Base-by-base conservation (phyloP, 768 basidiomycete genomes). In the Auriscalpium orientale region DNA sequence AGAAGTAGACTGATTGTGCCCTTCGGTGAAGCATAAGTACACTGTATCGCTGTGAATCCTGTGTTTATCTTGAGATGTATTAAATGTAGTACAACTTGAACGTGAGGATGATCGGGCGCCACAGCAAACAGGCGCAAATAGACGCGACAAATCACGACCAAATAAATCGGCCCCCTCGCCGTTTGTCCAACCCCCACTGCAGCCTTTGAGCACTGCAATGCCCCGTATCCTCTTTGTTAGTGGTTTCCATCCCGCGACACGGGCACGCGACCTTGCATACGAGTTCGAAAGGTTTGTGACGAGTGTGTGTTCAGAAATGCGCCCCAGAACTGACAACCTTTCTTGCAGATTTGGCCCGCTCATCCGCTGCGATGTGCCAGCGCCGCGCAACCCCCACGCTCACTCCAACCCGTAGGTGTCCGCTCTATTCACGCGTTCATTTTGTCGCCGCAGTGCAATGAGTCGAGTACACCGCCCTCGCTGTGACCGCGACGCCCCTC, bases 311-410 rank as follows among this genome's bases (percentile, higher is more conserved):
- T 43, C 33, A 1, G 21, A 56, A 49, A 46, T 37, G 13, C 33
- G 9, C 37, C 28, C 21, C 50, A 16, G 36, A 35, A 40, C 28
- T 10, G 13, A 53, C 48, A 50, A 46, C 8, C n/a, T 20, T 21
- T 5, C 21, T 8, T 44, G 13, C 66, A 92, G 90, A 55, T 93
- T 77, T 62, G 91, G 91, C 16, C 86, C 85, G 54, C 78, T 94
- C 33, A 80, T 92, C 58, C 87, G 91, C 57, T 94, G 91, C 72
- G 91, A 94, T 67, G 89, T 94, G 15, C 91, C 91, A 16, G 91
- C 91, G 2, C 88, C 90, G 2, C 83, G 89, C 60, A 88, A 89
- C 71, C 83, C 85, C 0, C 78, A 85, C 60, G 81, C 86, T 16
- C 79, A 76, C 55, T 79, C 85, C 44, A 89, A 88, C 65, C 89